Percentiles rank a stretch among this genome's conserved stretches.
Conservation (phyloP, 2,329 filamentous ascomycete species). For the Xylariaceae sp. region DNA sequence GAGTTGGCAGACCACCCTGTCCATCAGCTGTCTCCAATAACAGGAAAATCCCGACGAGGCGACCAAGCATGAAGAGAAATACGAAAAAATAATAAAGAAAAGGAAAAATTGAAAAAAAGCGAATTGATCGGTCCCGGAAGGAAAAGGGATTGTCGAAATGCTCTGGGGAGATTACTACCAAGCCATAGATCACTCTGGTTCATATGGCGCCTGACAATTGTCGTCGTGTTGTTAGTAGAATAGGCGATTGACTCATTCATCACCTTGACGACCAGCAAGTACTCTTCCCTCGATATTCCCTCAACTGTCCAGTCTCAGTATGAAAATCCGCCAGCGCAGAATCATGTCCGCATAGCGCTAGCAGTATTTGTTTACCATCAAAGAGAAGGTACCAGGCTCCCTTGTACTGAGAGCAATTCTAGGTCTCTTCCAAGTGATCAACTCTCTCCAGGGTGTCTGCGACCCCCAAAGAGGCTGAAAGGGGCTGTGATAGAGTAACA, state of each 20-base stretch:
- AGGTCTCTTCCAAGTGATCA: background rate
- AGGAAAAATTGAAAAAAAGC: constrained; percentile 10
- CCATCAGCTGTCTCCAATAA: constrained; percentile 35
- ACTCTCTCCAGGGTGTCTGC: constrained; percentile 4
- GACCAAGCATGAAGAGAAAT: constrained; percentile 3
- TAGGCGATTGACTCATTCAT: too few species aligned
- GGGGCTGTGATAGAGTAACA: constrained; percentile 16
- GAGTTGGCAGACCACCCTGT: constrained; percentile 37
- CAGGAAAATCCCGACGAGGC: constrained; percentile 19
- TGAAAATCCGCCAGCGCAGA: background rate
- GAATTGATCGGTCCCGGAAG: constrained; percentile 1
- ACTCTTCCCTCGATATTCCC: constrained; percentile 2
- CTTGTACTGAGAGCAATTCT: background rate
- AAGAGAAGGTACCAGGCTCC: constrained; percentile 4
- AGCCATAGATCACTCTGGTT: constrained; percentile 8
- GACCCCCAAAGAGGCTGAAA: constrained; percentile 28
- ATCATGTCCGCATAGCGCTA: background rate
- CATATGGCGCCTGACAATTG: constrained; percentile 5
- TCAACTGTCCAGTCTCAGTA: background rate
- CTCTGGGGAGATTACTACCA: too few species aligned
- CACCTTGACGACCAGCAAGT: too few species aligned
- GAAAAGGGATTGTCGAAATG: background rate
- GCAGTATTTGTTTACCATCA: background rate
- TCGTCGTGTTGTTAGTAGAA: constrained; percentile 2
- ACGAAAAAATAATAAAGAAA: constrained; percentile 8